A percentile compares a stretch with the other conserved stretches of the same genome.
These are phyloP conservation scores for Trichoderma lentiforme DNA, from an alignment of 2,329 filamentous ascomycete species.

Conservation along the genomic window DNA sequence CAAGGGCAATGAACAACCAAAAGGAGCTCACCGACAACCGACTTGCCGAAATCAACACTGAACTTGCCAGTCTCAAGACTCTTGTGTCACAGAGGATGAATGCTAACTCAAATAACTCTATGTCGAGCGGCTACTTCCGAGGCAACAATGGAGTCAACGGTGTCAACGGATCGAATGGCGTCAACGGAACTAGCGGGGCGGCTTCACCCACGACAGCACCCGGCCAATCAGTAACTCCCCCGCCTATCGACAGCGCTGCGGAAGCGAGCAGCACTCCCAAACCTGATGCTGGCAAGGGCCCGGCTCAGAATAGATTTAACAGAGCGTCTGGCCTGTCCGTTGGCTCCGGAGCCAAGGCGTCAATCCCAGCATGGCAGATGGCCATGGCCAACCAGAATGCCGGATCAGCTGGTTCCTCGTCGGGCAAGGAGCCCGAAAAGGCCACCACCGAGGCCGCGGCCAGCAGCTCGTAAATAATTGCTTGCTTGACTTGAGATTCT, in stretches of 20 bases:
- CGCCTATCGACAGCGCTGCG: slow-evolving; percentile 19
- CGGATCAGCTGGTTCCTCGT: slow-evolving; percentile 6
- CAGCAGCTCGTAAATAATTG: slow-evolving; percentile 16
- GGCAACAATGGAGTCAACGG: slow-evolving; percentile 21
- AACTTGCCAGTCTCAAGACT: slow-evolving; percentile 89
- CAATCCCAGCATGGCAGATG: slow-evolving; percentile 79
- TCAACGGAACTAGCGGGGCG: slow-evolving; percentile 24
- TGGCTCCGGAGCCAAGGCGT: slow-evolving; percentile 52
- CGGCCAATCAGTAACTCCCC: slow-evolving; percentile 2
- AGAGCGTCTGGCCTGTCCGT: slow-evolving; percentile 39
- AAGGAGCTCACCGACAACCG: slow-evolving; percentile 78
- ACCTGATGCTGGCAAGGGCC: slow-evolving; percentile 34
- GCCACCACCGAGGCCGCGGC: not conserved
- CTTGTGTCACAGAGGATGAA: slow-evolving; percentile 67
- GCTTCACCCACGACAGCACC: slow-evolving; percentile 20
- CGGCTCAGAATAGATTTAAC: slow-evolving; percentile 29
- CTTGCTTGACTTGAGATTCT: not conserved
- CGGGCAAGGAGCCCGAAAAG: slow-evolving; percentile 11
- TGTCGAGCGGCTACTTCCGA: slow-evolving; percentile 25
- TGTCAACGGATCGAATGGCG: not conserved
- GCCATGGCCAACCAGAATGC: slow-evolving; percentile 57
- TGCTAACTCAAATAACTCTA: slow-evolving; percentile 28
- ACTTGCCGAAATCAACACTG: slow-evolving; percentile 78
- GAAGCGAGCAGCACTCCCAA: slow-evolving; percentile 28
- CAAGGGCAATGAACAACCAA: slow-evolving; percentile 82